Percentiles rank a stretch among this genome's conserved stretches.
phyloP scores from a whole-genome alignment of 78 protist species.

The Dictyostelium intermedium region DNA sequence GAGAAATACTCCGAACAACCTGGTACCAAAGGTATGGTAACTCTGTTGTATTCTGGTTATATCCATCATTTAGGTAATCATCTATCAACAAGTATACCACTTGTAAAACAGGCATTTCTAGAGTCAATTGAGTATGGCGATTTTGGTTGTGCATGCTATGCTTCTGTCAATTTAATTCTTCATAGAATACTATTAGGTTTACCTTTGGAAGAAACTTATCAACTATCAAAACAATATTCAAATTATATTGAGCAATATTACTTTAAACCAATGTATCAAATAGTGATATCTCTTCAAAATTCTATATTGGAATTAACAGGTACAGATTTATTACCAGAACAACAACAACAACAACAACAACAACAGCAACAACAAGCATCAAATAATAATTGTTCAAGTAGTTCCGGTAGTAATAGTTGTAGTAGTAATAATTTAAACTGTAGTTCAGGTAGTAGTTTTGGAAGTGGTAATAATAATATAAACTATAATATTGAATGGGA shows the following conservation, averaged over 20 bases:
- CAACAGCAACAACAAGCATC: neutral
- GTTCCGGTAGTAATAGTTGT: neutral
- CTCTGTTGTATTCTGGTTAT: conserved; percentile 25
- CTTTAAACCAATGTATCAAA: conserved; percentile 41
- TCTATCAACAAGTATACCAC: conserved; percentile 27
- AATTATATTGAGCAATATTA: conserved; percentile 35
- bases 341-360: neutral
- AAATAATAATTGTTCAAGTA: neutral
- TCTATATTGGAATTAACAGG: conserved; percentile 29
- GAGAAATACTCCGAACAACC: conserved; percentile 15
- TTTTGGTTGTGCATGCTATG: conserved; percentile 57
- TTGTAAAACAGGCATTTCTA: conserved; percentile 37
- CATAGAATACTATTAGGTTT: neutral
- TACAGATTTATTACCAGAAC: neutral
- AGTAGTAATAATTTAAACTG: neutral
- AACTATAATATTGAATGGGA: conserved; percentile 11
- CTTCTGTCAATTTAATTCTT: conserved; percentile 19
- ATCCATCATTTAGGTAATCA: conserved; percentile 34
- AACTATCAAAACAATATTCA: conserved; percentile 25
- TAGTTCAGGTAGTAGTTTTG: neutral
- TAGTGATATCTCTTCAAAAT: conserved; percentile 34
- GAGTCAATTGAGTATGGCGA: conserved; percentile 54
- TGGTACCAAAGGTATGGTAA: conserved; percentile 45
- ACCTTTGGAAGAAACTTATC: conserved; percentile 20
- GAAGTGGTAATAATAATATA: neutral